Base-by-base conservation (phyloP, 768 basidiomycete genomes). In the Serendipita vermifera region DNA sequence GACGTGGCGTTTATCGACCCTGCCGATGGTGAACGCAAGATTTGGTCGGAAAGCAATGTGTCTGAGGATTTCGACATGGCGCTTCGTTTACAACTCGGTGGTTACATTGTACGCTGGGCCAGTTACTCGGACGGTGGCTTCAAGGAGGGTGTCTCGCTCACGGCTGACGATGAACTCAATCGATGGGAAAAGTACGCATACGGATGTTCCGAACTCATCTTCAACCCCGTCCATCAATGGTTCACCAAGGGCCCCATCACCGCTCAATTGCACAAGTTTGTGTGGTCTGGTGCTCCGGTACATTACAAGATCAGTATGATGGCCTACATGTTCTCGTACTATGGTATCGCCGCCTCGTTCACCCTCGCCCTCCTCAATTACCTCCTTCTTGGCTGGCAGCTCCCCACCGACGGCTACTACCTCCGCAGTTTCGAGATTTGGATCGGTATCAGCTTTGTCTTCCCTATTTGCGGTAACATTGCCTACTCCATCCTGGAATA, bases 31-130 rank as follows among this genome's bases (percentile, higher is more conserved):
- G 63, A 77, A 31, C 76, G 69, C 66, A 87, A 86, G 71, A 79
- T 87, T 56, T 90, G 87, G 87, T 85, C 83, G 0, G 87, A 90
- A 69, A 70, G 70, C 27, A 88, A 87, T 64, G 86, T 85, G 0
- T 85, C 83, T 5, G 87, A 90, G 64, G 87, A 87, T 65, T 88
- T 87, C 61, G 84, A 86, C 63, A 85, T 88, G 79, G 83, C 85
- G 0, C 66, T 85, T 20, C 75, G 63, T 3, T 62, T 69, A 1
- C 66, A 67, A 58, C 62, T 68, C 66, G 72, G 71, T 53, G 74
- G 70, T 6, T 71, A 65, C 57, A 69, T 69, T 62, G 71, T 72
- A 58, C 68, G 68, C 33, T 58, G 58, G 35, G 54, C 57, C 3
- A 67, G 67, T 3, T 73, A 73, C 62, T 63, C 62, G 40, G 63